Percentiles rank a stretch among this genome's conserved stretches.
Conservation (phyloP, 2,329 filamentous ascomycete species). For the Ascochyta lentis region DNA sequence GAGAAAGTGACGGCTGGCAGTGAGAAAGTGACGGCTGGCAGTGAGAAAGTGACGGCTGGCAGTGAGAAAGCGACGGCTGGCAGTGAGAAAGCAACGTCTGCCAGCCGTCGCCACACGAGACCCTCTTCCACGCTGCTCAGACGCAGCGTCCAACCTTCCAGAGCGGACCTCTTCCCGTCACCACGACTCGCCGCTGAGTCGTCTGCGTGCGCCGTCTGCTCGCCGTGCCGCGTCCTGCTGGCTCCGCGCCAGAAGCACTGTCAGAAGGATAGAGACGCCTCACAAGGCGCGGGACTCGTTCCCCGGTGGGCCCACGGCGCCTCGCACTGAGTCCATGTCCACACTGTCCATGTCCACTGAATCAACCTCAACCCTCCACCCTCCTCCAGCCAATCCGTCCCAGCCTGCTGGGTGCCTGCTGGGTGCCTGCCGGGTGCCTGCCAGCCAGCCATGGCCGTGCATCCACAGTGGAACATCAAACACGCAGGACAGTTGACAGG, state of each 20-base stretch:
- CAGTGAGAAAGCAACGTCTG: background rate
- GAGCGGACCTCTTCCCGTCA: slow-evolving; percentile 12
- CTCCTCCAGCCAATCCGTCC: slow-evolving; percentile 25
- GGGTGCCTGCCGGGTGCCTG: background rate
- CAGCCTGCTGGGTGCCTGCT: slow-evolving; percentile 38
- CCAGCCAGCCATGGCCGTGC: background rate
- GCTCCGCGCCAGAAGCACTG: slow-evolving; percentile 40
- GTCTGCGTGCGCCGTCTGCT: slow-evolving; percentile 19
- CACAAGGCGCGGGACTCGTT: slow-evolving; percentile 39
- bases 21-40: background rate
- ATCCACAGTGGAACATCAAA: slow-evolving; percentile 19
- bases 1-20: no score
- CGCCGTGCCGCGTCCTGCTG: slow-evolving; percentile 32
- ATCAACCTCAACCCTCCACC: slow-evolving; percentile 5
- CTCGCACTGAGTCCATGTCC: slow-evolving; percentile 9
- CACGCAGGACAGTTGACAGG: slow-evolving; percentile 10
- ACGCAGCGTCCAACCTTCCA: slow-evolving; percentile 8
- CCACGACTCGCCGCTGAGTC: slow-evolving; percentile 23
- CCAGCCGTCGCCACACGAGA: slow-evolving; percentile 6
- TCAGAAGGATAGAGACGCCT: slow-evolving; percentile 30
- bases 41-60: no score
- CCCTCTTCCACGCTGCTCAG: slow-evolving; percentile 13
- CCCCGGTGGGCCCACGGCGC: slow-evolving; percentile 40
- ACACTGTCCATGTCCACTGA: slow-evolving; percentile 12
- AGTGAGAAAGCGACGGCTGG: background rate